These are phyloP conservation scores for Podospora comata DNA, from an alignment of 495 filamentous ascomycete genomes.

Conservation along the genomic window DNA sequence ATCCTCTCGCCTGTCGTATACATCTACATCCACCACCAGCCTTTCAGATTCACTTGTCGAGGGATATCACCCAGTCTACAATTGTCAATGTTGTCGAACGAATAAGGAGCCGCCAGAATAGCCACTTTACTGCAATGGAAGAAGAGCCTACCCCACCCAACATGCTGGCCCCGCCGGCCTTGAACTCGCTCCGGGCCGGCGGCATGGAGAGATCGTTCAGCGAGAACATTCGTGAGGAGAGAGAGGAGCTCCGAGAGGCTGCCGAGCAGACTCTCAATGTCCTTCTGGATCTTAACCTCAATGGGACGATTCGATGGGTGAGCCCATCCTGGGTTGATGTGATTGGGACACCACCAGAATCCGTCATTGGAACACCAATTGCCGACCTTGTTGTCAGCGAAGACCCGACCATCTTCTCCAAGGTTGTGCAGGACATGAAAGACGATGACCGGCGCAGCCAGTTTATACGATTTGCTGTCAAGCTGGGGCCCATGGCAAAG, in stretches of 20 bases:
- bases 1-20: constrained; percentile 2
- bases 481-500: constrained; percentile 70
- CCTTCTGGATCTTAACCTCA: constrained; percentile 86
- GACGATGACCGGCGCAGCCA: constrained; percentile 90
- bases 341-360: constrained; percentile 70
- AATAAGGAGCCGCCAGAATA: constrained; percentile 11
- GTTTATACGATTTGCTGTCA: constrained; percentile 80
- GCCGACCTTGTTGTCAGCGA: constrained; percentile 73
- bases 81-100: constrained; percentile 24
- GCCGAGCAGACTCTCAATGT: constrained; percentile 95
- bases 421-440: constrained; percentile 82
- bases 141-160: constrained; percentile 33
- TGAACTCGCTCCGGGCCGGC: constrained; percentile 47
- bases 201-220: constrained; percentile 55
- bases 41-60: not conserved
- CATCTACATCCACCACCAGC: not conserved
- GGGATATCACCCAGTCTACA: not conserved
- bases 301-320: constrained; percentile 87
- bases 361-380: constrained; percentile 73
- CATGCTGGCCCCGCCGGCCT: constrained; percentile 46
- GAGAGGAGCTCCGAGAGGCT: constrained; percentile 88
- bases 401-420: constrained; percentile 71
- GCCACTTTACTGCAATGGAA: constrained; percentile 41
- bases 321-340: constrained; percentile 97
- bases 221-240: constrained; percentile 62